Conservation (phyloP, 2,329 filamentous ascomycete genomes). For the Mycogone perniciosa region DNA sequence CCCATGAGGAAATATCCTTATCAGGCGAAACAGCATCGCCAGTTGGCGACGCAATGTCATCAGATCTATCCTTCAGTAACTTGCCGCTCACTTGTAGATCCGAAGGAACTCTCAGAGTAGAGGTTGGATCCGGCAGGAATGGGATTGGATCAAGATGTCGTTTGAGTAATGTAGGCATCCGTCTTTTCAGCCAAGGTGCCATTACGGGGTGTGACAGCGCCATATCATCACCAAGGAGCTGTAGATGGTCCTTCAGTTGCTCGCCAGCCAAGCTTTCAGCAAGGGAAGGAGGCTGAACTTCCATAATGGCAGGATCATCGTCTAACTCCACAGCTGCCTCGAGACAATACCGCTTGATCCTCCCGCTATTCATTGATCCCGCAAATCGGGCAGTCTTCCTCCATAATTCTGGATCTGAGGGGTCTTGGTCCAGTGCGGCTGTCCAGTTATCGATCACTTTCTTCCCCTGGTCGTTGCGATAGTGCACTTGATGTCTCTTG, state of each 20-base stretch:
- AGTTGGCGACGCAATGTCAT: background rate
- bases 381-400: slow-evolving; percentile 53
- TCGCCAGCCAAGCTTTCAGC: slow-evolving; percentile 59
- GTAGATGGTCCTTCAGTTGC: slow-evolving; percentile 51
- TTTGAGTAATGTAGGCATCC: slow-evolving; percentile 45
- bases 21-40: slow-evolving; percentile 1
- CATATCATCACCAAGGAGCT: slow-evolving; percentile 48
- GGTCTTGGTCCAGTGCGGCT: slow-evolving; percentile 56
- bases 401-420: slow-evolving; percentile 63
- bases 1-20: slow-evolving; percentile 25
- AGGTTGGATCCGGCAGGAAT: slow-evolving; percentile 51
- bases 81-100: slow-evolving; percentile 9
- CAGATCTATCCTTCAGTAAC: background rate
- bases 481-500: slow-evolving; percentile 21
- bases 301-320: slow-evolving; percentile 56
- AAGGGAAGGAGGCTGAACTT: slow-evolving; percentile 56
- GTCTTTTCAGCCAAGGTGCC: slow-evolving; percentile 47
- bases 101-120: slow-evolving; percentile 28
- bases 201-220: slow-evolving; percentile 56
- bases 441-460: slow-evolving; percentile 51
- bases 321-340: slow-evolving; percentile 62
- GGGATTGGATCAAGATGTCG: slow-evolving; percentile 56
- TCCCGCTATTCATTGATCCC: slow-evolving; percentile 49
- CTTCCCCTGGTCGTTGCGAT: slow-evolving; percentile 29
- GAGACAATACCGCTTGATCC: slow-evolving; percentile 55